Evolutionary conservation across 78 protist genomes (phyloP).

Genomic region (Trichosphaerium sp.): DNA sequence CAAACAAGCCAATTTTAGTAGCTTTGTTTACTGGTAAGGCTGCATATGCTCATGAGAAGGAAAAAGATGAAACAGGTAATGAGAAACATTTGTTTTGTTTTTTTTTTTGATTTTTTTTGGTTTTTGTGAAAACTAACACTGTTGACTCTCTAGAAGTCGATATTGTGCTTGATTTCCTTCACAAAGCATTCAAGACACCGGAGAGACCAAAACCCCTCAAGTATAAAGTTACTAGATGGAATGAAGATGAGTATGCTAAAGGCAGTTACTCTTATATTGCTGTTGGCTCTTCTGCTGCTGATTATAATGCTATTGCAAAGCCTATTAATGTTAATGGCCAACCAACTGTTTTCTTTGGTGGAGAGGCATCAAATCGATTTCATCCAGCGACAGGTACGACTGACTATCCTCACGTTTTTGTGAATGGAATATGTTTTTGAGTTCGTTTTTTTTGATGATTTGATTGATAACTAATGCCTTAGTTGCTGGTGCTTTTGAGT

Average conservation of each 20-base stretch:
- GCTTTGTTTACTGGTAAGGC: conserved; percentile 3
- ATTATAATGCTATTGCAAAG: conserved; percentile 23
- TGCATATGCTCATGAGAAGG: not conserved
- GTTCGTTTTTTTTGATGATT: no score
- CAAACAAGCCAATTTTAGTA: conserved; percentile 3
- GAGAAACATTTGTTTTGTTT: no score
- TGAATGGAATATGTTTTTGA: no score
- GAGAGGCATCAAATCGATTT: conserved; percentile 29
- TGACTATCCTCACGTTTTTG: no score
- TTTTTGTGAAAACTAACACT: no score
- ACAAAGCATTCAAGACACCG: no score
- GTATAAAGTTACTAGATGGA: conserved; percentile 33
- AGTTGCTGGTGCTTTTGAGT: conserved; percentile 19
- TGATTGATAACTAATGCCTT: no score
- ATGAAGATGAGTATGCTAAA: conserved; percentile 3
- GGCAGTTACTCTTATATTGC: conserved; percentile 34
- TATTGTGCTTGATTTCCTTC: no score
- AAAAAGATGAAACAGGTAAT: not conserved
- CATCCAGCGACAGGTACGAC: conserved; percentile 47
- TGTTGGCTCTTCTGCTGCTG: conserved; percentile 5
- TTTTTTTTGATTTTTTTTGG: no score
- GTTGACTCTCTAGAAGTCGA: no score
- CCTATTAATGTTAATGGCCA: not conserved
- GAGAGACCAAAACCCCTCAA: no score
- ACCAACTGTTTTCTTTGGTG: conserved; percentile 41